Percentiles rank a stretch among this genome's conserved stretches.
Evolutionary conservation across 1,284 basidiomycete species (phyloP).

Genomic region (Puccinia novopanici): DNA sequence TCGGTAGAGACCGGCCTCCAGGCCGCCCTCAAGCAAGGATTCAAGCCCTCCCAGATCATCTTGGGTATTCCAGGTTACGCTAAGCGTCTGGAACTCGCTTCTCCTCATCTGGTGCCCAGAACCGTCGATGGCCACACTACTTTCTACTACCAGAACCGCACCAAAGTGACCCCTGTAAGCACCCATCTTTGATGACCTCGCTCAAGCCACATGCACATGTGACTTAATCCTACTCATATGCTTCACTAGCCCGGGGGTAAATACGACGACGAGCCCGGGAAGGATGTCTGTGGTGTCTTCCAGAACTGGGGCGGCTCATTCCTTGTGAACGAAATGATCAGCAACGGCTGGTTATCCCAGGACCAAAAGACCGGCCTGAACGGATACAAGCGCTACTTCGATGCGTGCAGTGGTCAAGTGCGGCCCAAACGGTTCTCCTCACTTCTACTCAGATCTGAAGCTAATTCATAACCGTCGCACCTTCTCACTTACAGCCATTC

Average conservation of each 20-base stretch:
- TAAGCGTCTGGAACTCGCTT: slow-evolving; percentile 11
- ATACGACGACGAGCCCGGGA: slow-evolving; percentile 37
- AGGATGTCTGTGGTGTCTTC: too few relatives aligned
- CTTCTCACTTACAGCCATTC: slow-evolving; percentile 21
- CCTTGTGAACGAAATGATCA: slow-evolving; percentile 25
- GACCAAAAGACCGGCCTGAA: slow-evolving; percentile 44
- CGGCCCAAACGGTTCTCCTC: too few relatives aligned
- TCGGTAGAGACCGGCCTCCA: slow-evolving; percentile 23
- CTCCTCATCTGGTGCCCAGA: not conserved
- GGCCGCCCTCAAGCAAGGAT: too few relatives aligned
- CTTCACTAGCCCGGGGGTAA: slow-evolving; percentile 35
- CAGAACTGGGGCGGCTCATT: slow-evolving; percentile 26
- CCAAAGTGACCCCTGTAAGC: slow-evolving; percentile 13
- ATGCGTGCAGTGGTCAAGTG: slow-evolving; percentile 41
- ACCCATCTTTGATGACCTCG: not conserved
- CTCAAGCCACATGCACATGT: not conserved
- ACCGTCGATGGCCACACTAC: not conserved
- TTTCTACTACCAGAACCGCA: slow-evolving; percentile 40
- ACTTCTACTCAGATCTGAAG: not conserved
- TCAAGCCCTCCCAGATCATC: slow-evolving; percentile 23
- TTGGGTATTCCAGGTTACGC: slow-evolving; percentile 39
- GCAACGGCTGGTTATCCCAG: slow-evolving; percentile 21
- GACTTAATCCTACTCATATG: not conserved
- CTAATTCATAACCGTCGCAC: not conserved
- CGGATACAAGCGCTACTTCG: slow-evolving; percentile 40